A percentile compares a stretch with the other conserved stretches of the same genome.
Evolutionary conservation across 192 early-diverging fungal species (phyloP).

Genomic region (Entophlyctis luteolus): DNA sequence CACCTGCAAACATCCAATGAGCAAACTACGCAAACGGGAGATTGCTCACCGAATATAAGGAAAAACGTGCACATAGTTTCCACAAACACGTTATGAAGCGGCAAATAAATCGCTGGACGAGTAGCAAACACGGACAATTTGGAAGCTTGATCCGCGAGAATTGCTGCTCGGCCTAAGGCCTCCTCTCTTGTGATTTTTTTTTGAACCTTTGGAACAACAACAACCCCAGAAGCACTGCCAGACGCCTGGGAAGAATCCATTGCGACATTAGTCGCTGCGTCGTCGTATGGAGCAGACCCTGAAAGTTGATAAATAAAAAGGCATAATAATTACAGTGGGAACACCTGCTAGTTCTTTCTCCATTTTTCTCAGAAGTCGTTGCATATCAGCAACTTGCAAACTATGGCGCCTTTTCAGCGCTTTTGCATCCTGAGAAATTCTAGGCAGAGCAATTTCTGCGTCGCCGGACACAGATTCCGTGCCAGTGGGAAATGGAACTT

Average conservation of each 20-base stretch:
- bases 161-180: constrained; percentile 20
- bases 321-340: neutral
- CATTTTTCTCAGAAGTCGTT: constrained; percentile 13
- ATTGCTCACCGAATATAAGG: constrained; percentile 18
- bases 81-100: constrained; percentile 27
- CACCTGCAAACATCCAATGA: neutral
- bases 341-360: constrained; percentile 3
- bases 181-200: constrained; percentile 14
- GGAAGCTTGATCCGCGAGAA: constrained; percentile 28
- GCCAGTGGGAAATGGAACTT: constrained; percentile 24
- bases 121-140: constrained; percentile 29
- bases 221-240: neutral
- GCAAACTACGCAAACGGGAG: neutral
- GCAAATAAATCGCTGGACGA: constrained; percentile 28
- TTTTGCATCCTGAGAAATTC: neutral
- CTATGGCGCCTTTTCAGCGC: constrained; percentile 11
- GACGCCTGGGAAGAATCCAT: neutral
- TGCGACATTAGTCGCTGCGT: neutral
- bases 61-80: constrained; percentile 20
- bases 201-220: neutral
- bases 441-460: neutral
- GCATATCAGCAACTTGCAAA: constrained; percentile 32
- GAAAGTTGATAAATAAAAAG: neutral
- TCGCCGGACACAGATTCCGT: neutral
- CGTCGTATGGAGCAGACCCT: neutral